Evolutionary conservation across 305 asterid species (phyloP).

Genomic region (Solanum hybrid): DNA sequence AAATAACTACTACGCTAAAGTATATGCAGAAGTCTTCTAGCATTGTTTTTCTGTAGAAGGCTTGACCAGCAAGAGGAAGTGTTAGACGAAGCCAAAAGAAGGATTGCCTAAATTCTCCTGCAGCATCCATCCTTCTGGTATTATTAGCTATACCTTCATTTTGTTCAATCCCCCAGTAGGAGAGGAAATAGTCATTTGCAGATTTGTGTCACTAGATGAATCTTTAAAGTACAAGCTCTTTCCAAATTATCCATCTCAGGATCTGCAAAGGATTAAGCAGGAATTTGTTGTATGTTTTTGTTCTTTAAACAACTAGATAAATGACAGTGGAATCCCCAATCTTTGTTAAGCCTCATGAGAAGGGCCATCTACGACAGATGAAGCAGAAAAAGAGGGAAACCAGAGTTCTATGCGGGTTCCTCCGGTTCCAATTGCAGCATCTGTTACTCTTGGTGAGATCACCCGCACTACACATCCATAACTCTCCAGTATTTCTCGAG

Average conservation of each 20-base stretch:
- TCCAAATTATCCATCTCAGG: not conserved
- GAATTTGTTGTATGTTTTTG: not conserved
- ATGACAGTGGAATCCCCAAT: not conserved
- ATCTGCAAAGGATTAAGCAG: not conserved
- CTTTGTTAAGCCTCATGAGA: conserved; percentile 21
- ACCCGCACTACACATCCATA: conserved; percentile 82
- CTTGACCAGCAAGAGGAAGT: not conserved
- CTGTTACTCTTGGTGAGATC: conserved; percentile 61
- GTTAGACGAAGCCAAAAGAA: not conserved
- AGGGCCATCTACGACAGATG: conserved; percentile 23
- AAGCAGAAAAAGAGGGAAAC: conserved; percentile 54
- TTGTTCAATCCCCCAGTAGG: not conserved
- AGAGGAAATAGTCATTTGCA: not conserved
- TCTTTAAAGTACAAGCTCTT: conserved; percentile 4
- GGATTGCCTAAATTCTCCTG: not conserved
- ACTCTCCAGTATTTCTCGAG: conserved; percentile 86
- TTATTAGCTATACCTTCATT: not conserved
- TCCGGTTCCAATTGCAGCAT: conserved; percentile 46
- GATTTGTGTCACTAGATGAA: not conserved
- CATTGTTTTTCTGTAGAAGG: not conserved
- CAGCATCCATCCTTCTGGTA: not conserved
- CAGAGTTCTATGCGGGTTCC: conserved; percentile 89
- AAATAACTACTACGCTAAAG: not conserved
- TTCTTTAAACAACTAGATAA: not conserved
- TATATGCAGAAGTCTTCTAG: not conserved